These are phyloP conservation scores for Aspergillus funiculosus DNA, from an alignment of 495 filamentous ascomycete genomes.

Conservation along the genomic window DNA sequence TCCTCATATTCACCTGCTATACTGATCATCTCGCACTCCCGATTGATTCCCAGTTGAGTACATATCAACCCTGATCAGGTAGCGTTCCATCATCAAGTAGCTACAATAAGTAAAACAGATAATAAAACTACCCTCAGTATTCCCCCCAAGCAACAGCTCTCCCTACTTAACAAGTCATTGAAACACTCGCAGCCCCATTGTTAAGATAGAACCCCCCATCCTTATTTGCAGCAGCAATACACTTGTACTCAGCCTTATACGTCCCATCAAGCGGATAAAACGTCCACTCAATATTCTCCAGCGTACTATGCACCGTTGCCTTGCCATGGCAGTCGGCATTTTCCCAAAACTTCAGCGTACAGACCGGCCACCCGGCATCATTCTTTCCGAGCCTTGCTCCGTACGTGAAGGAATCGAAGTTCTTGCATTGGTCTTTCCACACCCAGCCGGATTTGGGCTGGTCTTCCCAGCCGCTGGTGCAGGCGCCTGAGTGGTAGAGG, in stretches of 20 bases:
- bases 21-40: too few relatives aligned
- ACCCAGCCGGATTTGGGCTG: not conserved
- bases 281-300: not conserved
- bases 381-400: not conserved
- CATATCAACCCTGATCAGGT: too few relatives aligned
- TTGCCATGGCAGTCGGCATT: not conserved
- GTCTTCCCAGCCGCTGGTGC: not conserved
- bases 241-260: not conserved
- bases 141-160: too few relatives aligned
- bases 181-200: not conserved
- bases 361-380: not conserved
- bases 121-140: too few relatives aligned
- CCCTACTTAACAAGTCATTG: not conserved
- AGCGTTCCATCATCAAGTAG: too few relatives aligned
- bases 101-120: too few relatives aligned
- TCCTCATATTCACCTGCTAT: too few relatives aligned
- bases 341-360: not conserved
- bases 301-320: not conserved
- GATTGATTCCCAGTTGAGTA: too few relatives aligned
- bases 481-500: not conserved
- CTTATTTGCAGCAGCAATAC: not conserved
- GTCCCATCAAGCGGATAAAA: not conserved
- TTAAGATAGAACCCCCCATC: not conserved
- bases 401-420: not conserved
- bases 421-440: not conserved